phyloP scores from a whole-genome alignment of 2,329 filamentous ascomycete genomes.

The Fusarium falciforme region DNA sequence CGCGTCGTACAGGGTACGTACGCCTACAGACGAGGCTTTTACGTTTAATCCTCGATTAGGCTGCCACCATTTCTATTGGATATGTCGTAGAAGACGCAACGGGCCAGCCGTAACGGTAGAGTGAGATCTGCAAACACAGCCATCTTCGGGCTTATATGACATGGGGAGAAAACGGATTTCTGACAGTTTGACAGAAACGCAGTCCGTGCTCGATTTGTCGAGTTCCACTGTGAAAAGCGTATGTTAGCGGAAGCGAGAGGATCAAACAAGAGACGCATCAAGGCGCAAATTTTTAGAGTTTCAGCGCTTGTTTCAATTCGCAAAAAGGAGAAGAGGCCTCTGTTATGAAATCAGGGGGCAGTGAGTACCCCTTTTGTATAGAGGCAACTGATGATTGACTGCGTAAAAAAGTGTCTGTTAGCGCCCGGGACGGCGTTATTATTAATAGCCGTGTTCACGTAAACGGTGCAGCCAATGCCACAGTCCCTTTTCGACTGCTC shows the following conservation, averaged over 20 bases:
- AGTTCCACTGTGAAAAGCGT: neutral
- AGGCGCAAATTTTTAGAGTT: neutral
- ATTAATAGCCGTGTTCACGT: neutral
- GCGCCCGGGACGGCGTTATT: neutral
- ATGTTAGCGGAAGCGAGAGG: neutral
- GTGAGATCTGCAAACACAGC: neutral
- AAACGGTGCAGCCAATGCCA: neutral
- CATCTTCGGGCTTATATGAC: neutral
- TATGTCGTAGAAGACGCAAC: neutral
- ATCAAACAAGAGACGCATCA: neutral
- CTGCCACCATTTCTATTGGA: neutral
- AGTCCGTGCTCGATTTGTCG: neutral
- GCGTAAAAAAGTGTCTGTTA: neutral
- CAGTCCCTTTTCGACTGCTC: neutral
- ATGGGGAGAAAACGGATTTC: neutral
- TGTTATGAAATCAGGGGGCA: neutral
- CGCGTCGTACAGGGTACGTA: neutral
- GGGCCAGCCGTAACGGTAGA: neutral
- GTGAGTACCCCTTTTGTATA: neutral
- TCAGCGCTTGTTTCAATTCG: neutral
- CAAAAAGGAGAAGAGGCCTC: neutral
- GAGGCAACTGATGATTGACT: neutral
- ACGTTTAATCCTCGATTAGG: neutral
- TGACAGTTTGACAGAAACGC: neutral
- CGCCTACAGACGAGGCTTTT: neutral